phyloP scores from a whole-genome alignment of 345 rosid species.

The Aethionema arabicum region DNA sequence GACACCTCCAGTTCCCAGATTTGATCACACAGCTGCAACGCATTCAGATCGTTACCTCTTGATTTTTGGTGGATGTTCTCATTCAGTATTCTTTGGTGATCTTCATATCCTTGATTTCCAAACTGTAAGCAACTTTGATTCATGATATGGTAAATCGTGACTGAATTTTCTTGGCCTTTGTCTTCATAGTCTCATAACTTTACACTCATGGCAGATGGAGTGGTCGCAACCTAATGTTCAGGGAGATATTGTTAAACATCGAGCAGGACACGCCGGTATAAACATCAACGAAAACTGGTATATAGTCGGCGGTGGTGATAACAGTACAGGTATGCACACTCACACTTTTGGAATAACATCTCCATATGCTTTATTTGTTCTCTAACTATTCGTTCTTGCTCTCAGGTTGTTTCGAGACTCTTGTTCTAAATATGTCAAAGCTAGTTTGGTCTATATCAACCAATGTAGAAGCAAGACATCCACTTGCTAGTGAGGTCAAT shows the following conservation, averaged over 20 bases:
- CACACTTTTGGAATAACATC: constrained; percentile 5
- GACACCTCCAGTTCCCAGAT: constrained; percentile 94
- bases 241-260: constrained; percentile 68
- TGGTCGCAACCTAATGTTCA: constrained; percentile 90
- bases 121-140: constrained; percentile 52
- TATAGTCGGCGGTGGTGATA: constrained; percentile 97
- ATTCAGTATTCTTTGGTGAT: constrained; percentile 88
- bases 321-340: constrained; percentile 62
- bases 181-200: constrained; percentile 24
- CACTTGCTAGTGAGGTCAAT: constrained; percentile 95
- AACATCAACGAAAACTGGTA: constrained; percentile 81
- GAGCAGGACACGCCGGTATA: constrained; percentile 94
- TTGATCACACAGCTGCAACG: constrained; percentile 89
- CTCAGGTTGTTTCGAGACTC: constrained; percentile 83
- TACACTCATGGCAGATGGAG: constrained; percentile 62
- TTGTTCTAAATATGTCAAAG: constrained; percentile 83
- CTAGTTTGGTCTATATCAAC: constrained; percentile 73
- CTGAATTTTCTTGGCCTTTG: neutral
- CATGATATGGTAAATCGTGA: too few species aligned
- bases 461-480: constrained; percentile 74
- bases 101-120: constrained; percentile 91
- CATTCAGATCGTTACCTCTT: constrained; percentile 74
- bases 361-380: neutral
- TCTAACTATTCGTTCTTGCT: constrained; percentile 6
- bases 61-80: constrained; percentile 95